These are phyloP conservation scores for Gaertneriomyces semiglobifer DNA, from an alignment of 192 early-diverging fungal species.

Conservation along the genomic window DNA sequence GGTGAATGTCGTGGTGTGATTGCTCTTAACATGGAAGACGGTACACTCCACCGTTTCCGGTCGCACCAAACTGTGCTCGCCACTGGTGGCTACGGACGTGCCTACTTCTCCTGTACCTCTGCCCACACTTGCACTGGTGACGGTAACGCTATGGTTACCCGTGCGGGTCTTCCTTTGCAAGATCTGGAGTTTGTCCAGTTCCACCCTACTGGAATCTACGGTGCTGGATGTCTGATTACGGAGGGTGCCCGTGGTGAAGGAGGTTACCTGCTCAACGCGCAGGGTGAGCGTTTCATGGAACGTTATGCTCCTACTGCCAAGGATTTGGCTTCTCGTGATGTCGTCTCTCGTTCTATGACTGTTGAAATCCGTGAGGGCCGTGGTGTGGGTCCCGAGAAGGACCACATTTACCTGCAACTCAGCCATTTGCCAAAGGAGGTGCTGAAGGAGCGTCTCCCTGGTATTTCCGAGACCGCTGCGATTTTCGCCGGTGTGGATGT, in stretches of 20 bases:
- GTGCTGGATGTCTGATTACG: constrained; percentile 95
- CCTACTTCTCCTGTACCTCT: constrained; percentile 97
- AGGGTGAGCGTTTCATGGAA: constrained; percentile 99
- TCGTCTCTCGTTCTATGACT: constrained; percentile 98
- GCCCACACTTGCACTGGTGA: constrained; percentile 99
- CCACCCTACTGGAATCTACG: constrained; percentile 99
- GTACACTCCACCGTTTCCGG: constrained; percentile 95
- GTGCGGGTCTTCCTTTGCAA: constrained; percentile 94
- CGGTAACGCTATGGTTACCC: constrained; percentile 98
- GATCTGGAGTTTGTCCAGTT: constrained; percentile 99
- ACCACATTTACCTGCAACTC: constrained; percentile 96
- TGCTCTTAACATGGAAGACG: constrained; percentile 97
- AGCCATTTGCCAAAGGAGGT: constrained; percentile 90
- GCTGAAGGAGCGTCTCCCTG: constrained; percentile 83
- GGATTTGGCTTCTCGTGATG: constrained; percentile 97
- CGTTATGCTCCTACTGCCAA: constrained; percentile 97
- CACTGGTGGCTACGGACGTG: constrained; percentile 98
- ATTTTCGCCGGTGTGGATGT: constrained; percentile 98
- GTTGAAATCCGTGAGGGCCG: constrained; percentile 97
- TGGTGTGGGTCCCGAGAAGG: constrained; percentile 92
- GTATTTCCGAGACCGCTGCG: constrained; percentile 98
- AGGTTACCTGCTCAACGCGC: constrained; percentile 90
- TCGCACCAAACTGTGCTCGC: constrained; percentile 97
- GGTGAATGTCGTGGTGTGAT: constrained; percentile 90
- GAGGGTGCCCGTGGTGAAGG: constrained; percentile 97